These are phyloP conservation scores for Isabelozyma heimii DNA, from an alignment of 805 yeast genomes.

Conservation along the genomic window DNA sequence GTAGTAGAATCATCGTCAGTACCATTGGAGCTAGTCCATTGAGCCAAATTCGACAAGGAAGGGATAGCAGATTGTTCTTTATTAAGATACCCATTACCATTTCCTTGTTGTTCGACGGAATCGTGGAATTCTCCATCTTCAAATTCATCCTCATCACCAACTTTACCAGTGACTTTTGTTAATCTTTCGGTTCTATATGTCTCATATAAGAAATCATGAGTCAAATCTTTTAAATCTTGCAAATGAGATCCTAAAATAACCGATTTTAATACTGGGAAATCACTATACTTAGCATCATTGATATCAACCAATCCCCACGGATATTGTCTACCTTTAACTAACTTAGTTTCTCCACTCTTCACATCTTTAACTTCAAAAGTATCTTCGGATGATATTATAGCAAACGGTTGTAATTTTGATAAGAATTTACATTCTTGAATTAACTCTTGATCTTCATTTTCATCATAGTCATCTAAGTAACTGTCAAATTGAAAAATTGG, in stretches of 20 bases:
- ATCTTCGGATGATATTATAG: slow-evolving; percentile 64
- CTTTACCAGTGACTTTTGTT: slow-evolving; percentile 51
- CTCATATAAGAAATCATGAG: slow-evolving; percentile 74
- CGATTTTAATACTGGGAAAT: slow-evolving; percentile 57
- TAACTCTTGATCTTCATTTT: slow-evolving; percentile 73
- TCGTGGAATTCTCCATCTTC: slow-evolving; percentile 27
- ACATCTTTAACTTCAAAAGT: slow-evolving; percentile 43
- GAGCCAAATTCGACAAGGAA: slow-evolving; percentile 63
- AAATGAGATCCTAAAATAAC: slow-evolving; percentile 81
- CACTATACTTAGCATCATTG: slow-evolving; percentile 49
- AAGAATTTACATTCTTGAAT: slow-evolving; percentile 66
- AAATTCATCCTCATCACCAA: slow-evolving; percentile 9
- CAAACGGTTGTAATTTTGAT: slow-evolving; percentile 70
- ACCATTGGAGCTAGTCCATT: slow-evolving; percentile 25
- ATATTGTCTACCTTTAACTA: slow-evolving; percentile 59
- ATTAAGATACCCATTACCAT: neutral
- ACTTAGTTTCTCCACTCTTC: slow-evolving; percentile 40
- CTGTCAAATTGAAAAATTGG: slow-evolving; percentile 75
- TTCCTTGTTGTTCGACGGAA: slow-evolving; percentile 12
- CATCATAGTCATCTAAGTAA: slow-evolving; percentile 50
- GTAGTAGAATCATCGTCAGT: slow-evolving; percentile 14
- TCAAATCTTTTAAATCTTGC: slow-evolving; percentile 76
- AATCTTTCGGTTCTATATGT: slow-evolving; percentile 77
- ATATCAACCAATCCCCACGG: slow-evolving; percentile 75
- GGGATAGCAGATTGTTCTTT: slow-evolving; percentile 33